A percentile compares a stretch with the other conserved stretches of the same genome.
phyloP scores from a whole-genome alignment of 306 rosid species.

The Senna tora region DNA sequence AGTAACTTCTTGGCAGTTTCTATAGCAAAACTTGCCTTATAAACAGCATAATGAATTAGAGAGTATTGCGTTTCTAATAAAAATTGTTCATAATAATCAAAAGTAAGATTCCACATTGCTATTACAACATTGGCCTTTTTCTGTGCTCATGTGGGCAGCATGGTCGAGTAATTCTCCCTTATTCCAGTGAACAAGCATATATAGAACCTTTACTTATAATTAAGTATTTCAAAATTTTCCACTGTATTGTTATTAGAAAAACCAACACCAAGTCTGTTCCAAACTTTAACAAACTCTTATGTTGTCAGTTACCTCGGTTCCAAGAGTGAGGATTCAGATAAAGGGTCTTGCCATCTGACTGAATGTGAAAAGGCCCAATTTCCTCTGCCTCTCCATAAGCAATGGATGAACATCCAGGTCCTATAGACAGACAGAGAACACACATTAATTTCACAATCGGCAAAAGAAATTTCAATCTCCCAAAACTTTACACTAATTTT shows the following conservation, averaged over 20 bases:
- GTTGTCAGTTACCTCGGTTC: slow-evolving; percentile 63
- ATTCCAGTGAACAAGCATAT: too few relatives aligned
- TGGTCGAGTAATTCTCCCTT: too few relatives aligned
- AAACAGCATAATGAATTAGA: neutral
- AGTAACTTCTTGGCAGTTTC: neutral
- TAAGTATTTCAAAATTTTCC: neutral
- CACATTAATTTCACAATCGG: neutral
- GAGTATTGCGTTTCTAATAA: too few relatives aligned
- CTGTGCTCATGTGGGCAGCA: too few relatives aligned
- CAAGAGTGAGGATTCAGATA: slow-evolving; percentile 81
- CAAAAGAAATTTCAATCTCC: too few relatives aligned
- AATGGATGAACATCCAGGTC: slow-evolving; percentile 96
- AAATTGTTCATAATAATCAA: too few relatives aligned
- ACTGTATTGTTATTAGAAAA: neutral
- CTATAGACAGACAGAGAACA: slow-evolving; percentile 28
- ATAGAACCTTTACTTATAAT: too few relatives aligned
- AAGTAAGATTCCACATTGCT: too few relatives aligned
- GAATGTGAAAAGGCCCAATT: slow-evolving; percentile 84
- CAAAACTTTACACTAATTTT: too few relatives aligned
- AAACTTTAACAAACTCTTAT: neutral
- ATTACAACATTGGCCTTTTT: too few relatives aligned
- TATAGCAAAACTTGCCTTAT: neutral
- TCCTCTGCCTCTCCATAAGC: slow-evolving; percentile 90
- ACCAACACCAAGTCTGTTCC: neutral
- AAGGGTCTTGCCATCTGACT: slow-evolving; percentile 65